A percentile compares a stretch with the other conserved stretches of the same genome.
These are phyloP conservation scores for Penicillium polonicum DNA, from an alignment of 2,329 filamentous ascomycete genomes.

Conservation along the genomic window DNA sequence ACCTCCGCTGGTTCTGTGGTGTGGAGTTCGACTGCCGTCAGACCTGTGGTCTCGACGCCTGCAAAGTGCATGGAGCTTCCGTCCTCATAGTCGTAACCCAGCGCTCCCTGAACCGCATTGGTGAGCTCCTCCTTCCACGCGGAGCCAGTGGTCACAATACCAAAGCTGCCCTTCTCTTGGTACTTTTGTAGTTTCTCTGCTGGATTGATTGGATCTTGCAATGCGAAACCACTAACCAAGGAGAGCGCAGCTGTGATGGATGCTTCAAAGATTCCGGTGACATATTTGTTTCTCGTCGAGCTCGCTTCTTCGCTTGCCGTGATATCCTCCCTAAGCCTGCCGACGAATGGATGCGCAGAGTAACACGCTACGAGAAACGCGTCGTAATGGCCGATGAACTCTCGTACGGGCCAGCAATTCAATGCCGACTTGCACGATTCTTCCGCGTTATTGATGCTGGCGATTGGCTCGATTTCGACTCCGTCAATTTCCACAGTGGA, in stretches of 20 bases:
- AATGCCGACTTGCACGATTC: slow-evolving; percentile 65
- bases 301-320: slow-evolving; percentile 20
- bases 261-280: slow-evolving; percentile 85
- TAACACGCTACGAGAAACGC: slow-evolving; percentile 88
- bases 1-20: slow-evolving; percentile 64
- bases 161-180: slow-evolving; percentile 59
- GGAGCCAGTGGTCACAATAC: slow-evolving; percentile 82
- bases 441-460: slow-evolving; percentile 73
- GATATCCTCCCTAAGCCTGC: slow-evolving; percentile 53
- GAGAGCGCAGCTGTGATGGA: slow-evolving; percentile 67
- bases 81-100: slow-evolving; percentile 51
- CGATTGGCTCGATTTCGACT: slow-evolving; percentile 51
- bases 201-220: slow-evolving; percentile 19
- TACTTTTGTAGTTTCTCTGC: slow-evolving; percentile 27
- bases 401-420: slow-evolving; percentile 60
- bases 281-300: slow-evolving; percentile 48
- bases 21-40: slow-evolving; percentile 79
- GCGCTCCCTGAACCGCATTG: slow-evolving; percentile 62
- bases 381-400: slow-evolving; percentile 52
- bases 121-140: slow-evolving; percentile 76
- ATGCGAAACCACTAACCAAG: slow-evolving; percentile 44
- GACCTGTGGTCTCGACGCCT: slow-evolving; percentile 77
- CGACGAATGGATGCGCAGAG: slow-evolving; percentile 76
- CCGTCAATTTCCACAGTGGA: slow-evolving; percentile 34
- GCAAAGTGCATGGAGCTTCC: slow-evolving; percentile 58